Percentiles rank a stretch among this genome's conserved stretches.
These are phyloP conservation scores for Lipomyces oligophaga DNA, from an alignment of 805 yeast species.

Conservation along the genomic window DNA sequence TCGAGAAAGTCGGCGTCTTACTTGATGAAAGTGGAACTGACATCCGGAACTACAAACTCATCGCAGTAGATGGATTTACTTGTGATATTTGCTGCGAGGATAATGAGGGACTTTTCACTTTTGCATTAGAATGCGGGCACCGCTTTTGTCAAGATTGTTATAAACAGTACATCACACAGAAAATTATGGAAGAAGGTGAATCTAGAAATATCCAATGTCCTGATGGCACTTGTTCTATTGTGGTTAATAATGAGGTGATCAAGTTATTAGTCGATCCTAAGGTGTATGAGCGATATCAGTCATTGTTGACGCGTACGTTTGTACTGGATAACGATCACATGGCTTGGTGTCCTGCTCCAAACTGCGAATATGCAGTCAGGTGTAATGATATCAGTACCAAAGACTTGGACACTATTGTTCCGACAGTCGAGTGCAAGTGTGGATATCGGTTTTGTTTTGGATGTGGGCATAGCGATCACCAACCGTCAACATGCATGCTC, in stretches of 20 bases:
- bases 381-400: conserved; percentile 30
- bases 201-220: conserved; percentile 57
- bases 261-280: conserved; percentile 40
- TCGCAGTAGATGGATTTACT: conserved; percentile 37
- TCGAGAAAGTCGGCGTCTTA: conserved; percentile 38
- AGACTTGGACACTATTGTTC: conserved; percentile 42
- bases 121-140: conserved; percentile 65
- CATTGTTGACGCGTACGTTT: conserved; percentile 40
- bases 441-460: conserved; percentile 73
- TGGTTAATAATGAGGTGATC: conserved; percentile 37
- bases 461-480: conserved; percentile 73
- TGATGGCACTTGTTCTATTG: conserved; percentile 49
- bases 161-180: conserved; percentile 51
- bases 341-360: conserved; percentile 84
- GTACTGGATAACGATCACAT: conserved; percentile 50
- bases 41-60: conserved; percentile 25
- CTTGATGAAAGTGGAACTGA: conserved; percentile 8
- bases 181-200: conserved; percentile 37
- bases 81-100: conserved; percentile 77
- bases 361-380: conserved; percentile 60
- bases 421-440: conserved; percentile 64
- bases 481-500: conserved; percentile 76
- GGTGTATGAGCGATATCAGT: conserved; percentile 31
- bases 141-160: conserved; percentile 69
- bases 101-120: conserved; percentile 40